Base-by-base conservation (phyloP, 208 protist species). In the Entamoeba invadens region DNA sequence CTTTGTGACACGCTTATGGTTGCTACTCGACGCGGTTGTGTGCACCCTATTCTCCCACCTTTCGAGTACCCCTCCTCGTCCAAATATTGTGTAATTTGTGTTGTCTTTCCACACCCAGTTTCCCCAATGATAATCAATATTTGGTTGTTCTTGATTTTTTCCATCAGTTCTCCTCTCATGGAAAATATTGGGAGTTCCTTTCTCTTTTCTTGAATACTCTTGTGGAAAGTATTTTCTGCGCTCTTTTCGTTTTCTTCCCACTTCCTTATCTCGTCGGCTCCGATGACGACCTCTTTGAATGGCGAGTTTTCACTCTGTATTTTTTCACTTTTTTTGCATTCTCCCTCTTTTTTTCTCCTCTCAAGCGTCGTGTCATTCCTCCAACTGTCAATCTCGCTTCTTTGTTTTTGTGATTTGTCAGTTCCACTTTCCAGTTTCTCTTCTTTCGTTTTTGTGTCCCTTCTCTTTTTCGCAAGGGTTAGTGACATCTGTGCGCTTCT, bases 11-110 rank as follows among this genome's bases (percentile, higher is more conserved):
- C 94, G n/a, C 38, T 91, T 18, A 95, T 92, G 10, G 94, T 94
- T 46, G 94, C 94, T 4, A 95, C 94, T 21, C 94, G 21, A n/a
- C 94, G 3, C 45, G 94, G 94, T 92, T 95, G 94, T 38, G 94
- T 95, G 45, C 94, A 95, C 8, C 57, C 35, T 10, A 95, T 46
- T 21, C 44, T 10, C 45, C 93, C 92, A 3, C 92, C 93, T 35
- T 18, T 18, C 10, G 38, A 91, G 45, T 31, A 31, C 45, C 25
- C 77, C 12, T n/a, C 14, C 42, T 91, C 14, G 46, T n/a, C 18
- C 44, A 4, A 35, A 50, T 44, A 92, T 57, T 50, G 8, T 42
- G 93, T 68, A 25, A 94, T 46, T 51, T 87, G 72, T 21, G 87
- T 94, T 12, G 93, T 50, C 45, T 94, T 94, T 46, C 93, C 91